Percentiles rank a stretch among this genome's conserved stretches.
phyloP scores from a whole-genome alignment of 2,329 filamentous ascomycete species.

The Pseudogymnoascus sp. region DNA sequence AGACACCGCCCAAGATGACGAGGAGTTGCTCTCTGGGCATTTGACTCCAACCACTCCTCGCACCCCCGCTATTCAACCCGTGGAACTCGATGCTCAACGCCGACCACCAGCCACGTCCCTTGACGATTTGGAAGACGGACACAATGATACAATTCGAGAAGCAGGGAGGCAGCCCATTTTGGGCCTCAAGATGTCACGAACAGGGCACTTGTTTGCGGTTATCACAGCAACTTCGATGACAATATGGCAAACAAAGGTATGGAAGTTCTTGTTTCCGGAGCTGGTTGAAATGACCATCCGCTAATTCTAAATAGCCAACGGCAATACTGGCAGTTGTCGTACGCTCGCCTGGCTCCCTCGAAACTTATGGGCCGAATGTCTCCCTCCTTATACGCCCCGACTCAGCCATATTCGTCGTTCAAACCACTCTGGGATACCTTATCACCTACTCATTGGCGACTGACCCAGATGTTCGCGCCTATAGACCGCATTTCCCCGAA shows the following conservation, averaged over 20 bases:
- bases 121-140: conserved; percentile 16
- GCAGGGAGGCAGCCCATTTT: conserved; percentile 56
- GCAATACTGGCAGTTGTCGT: conserved; percentile 79
- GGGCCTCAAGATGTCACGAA: conserved; percentile 68
- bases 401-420: conserved; percentile 83
- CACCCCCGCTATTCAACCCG: conserved; percentile 50
- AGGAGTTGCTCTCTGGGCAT: conserved; percentile 16
- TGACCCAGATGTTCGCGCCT: conserved; percentile 74
- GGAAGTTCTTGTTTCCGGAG: conserved; percentile 19
- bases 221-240: conserved; percentile 79
- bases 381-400: conserved; percentile 83
- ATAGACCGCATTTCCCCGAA: conserved; percentile 71
- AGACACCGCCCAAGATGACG: conserved; percentile 21
- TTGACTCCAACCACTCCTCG: conserved; percentile 37
- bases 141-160: conserved; percentile 11
- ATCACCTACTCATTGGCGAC: conserved; percentile 91
- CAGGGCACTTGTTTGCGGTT: conserved; percentile 76
- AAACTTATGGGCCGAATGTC: conserved; percentile 76
- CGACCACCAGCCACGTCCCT: conserved; percentile 14
- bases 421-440: conserved; percentile 76
- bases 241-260: conserved; percentile 93
- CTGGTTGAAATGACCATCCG: background rate
- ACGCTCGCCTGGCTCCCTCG: conserved; percentile 70
- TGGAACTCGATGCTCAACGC: conserved; percentile 44
- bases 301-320: conserved; percentile 55